Conservation (phyloP, 768 basidiomycete genomes). For the Tricholoma sp. region DNA sequence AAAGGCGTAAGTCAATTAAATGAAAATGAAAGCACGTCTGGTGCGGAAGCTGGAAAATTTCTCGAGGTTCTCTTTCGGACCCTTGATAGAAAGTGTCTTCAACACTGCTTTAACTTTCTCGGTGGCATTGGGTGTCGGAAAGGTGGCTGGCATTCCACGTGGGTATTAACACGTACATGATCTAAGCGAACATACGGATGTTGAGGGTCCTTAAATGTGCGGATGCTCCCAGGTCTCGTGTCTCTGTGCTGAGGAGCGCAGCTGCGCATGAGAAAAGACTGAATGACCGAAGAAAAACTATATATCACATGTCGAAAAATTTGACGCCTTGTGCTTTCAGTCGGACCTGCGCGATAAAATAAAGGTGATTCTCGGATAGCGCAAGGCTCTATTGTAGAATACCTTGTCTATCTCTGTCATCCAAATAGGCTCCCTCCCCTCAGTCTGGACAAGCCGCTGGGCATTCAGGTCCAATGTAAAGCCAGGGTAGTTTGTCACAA, state of each 20-base stretch:
- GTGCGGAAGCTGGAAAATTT: slow-evolving; percentile 71
- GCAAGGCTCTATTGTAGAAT: slow-evolving; percentile 1
- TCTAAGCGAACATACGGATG: slow-evolving; percentile 30
- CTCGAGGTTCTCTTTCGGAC: slow-evolving; percentile 57
- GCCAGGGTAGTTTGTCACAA: slow-evolving; percentile 39
- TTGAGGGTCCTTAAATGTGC: slow-evolving; percentile 29
- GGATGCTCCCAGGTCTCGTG: slow-evolving; percentile 50
- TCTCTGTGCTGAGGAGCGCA: slow-evolving; percentile 56
- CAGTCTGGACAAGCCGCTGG: slow-evolving; percentile 70
- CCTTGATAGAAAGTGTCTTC: slow-evolving; percentile 60
- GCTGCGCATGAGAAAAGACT: slow-evolving; percentile 9
- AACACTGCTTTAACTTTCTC: slow-evolving; percentile 54
- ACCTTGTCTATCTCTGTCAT: slow-evolving; percentile 92
- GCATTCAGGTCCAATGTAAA: slow-evolving; percentile 71
- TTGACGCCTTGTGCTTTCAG: slow-evolving; percentile 72
- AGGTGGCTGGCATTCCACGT: slow-evolving; percentile 37
- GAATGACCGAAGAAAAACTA: slow-evolving; percentile 6
- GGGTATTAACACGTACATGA: slow-evolving; percentile 13
- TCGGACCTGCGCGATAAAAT: slow-evolving; percentile 48
- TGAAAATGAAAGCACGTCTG: slow-evolving; percentile 46
- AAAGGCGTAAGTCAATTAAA: slow-evolving; percentile 2
- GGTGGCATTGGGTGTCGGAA: slow-evolving; percentile 57
- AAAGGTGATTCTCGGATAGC: neutral
- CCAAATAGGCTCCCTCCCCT: slow-evolving; percentile 66
- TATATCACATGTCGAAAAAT: slow-evolving; percentile 81